Conservation (phyloP, 345 rosid genomes). For the Moringa oleifera region DNA sequence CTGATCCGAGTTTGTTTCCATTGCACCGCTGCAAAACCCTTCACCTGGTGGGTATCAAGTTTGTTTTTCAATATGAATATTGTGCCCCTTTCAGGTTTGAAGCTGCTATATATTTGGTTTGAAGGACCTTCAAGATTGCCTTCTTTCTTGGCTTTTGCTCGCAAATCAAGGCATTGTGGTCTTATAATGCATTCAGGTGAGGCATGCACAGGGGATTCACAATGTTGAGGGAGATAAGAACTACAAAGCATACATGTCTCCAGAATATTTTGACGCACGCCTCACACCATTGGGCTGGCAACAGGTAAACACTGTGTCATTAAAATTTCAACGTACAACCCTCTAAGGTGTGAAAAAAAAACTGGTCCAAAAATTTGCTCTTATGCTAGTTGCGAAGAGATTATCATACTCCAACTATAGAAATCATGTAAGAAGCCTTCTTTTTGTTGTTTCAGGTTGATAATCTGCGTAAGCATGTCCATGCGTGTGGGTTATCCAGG, state of each 20-base stretch:
- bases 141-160: constrained; percentile 45
- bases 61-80: constrained; percentile 20
- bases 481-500: constrained; percentile 58
- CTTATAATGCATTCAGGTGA: constrained; percentile 74
- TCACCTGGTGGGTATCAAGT: constrained; percentile 66
- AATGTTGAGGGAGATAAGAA: constrained; percentile 96
- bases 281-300: constrained; percentile 92
- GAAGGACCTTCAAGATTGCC: constrained; percentile 39
- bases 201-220: constrained; percentile 98
- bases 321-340: background rate
- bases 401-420: background rate
- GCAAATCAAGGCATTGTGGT: constrained; percentile 41
- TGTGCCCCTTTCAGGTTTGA: constrained; percentile 25
- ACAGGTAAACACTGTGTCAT: constrained; percentile 42
- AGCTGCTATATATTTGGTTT: constrained; percentile 38
- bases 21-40: constrained; percentile 91
- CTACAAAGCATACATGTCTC: constrained; percentile 77
- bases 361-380: background rate
- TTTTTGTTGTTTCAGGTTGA: constrained; percentile 54
- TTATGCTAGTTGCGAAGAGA: background rate
- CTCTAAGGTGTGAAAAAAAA: background rate
- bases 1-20: constrained; percentile 71
- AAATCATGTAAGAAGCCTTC: background rate
- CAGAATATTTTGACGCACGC: constrained; percentile 83
- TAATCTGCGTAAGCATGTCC: constrained; percentile 86